Evolutionary conservation across 2,329 filamentous ascomycete species (phyloP).

Genomic region (Penicillium decumbens): DNA sequence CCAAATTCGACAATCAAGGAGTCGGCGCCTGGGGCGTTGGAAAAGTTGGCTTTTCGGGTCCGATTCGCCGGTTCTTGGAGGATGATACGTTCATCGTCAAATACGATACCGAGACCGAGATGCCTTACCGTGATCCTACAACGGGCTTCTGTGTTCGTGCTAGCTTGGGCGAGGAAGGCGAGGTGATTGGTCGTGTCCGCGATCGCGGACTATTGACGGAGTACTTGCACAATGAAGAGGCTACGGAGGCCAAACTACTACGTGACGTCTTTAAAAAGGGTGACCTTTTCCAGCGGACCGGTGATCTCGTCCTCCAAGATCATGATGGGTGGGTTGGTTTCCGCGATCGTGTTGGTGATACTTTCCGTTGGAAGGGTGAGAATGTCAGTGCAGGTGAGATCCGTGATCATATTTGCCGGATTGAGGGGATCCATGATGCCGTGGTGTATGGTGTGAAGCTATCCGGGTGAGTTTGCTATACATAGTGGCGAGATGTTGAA

Average conservation of each 20-base stretch:
- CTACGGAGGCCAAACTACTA: slow-evolving; percentile 45
- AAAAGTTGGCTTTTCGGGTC: slow-evolving; percentile 44
- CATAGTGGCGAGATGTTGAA: background rate
- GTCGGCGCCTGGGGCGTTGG: slow-evolving; percentile 41
- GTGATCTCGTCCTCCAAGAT: slow-evolving; percentile 44
- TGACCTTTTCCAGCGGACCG: slow-evolving; percentile 45
- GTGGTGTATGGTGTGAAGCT: slow-evolving; percentile 46
- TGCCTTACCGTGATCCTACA: slow-evolving; percentile 41
- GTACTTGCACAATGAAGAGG: slow-evolving; percentile 41
- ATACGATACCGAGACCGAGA: slow-evolving; percentile 41
- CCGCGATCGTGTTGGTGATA: slow-evolving; percentile 43
- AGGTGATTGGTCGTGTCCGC: slow-evolving; percentile 44
- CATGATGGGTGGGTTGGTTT: slow-evolving; percentile 44
- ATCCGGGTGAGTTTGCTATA: slow-evolving; percentile 27
- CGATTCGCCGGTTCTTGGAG: slow-evolving; percentile 39
- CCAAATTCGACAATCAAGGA: slow-evolving; percentile 45
- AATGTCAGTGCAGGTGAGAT: slow-evolving; percentile 47
- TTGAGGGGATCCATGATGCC: slow-evolving; percentile 42
- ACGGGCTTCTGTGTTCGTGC: slow-evolving; percentile 44
- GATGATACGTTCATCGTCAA: slow-evolving; percentile 43
- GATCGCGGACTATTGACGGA: slow-evolving; percentile 39
- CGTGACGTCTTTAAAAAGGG: slow-evolving; percentile 45
- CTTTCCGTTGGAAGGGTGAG: slow-evolving; percentile 43
- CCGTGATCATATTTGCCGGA: slow-evolving; percentile 42
- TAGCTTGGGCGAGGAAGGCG: slow-evolving; percentile 40